Evolutionary conservation across 495 filamentous ascomycete species (phyloP).

Genomic region (Glonium stellatum): DNA sequence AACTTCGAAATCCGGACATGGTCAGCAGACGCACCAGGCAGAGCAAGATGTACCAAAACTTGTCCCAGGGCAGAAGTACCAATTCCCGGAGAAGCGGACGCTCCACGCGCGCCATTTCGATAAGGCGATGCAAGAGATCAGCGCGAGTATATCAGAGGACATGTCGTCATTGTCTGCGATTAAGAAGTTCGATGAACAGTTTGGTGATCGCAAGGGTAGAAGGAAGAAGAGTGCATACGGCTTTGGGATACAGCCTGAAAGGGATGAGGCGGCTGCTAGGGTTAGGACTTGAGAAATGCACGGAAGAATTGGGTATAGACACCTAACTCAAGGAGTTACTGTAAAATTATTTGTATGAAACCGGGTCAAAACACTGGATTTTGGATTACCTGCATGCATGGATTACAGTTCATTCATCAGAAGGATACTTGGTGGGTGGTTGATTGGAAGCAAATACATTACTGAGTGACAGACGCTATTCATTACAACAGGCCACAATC

Average conservation of each 20-base stretch:
- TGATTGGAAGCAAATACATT: too few species aligned
- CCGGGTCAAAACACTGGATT: too few species aligned
- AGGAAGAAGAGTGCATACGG: constrained; percentile 61
- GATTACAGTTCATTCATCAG: too few species aligned
- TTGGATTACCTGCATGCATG: too few species aligned
- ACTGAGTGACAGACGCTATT: too few species aligned
- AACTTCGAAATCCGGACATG: neutral
- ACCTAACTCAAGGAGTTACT: too few species aligned
- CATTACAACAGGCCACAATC: too few species aligned
- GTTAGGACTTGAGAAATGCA: constrained; percentile 17
- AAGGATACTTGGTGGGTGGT: too few species aligned
- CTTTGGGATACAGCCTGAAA: constrained; percentile 45
- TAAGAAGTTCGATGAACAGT: constrained; percentile 92
- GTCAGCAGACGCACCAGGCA: neutral
- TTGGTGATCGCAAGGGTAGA: constrained; percentile 75
- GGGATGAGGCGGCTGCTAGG: constrained; percentile 29
- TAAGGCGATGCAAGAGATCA: constrained; percentile 80
- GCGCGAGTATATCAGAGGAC: constrained; percentile 88
- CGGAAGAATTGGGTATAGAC: too few species aligned
- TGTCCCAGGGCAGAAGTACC: constrained; percentile 16
- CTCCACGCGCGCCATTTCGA: constrained; percentile 58
- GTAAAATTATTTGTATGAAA: too few species aligned
- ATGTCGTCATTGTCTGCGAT: constrained; percentile 83
- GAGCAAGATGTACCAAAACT: neutral
- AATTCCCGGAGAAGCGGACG: constrained; percentile 20